Base-by-base conservation (phyloP, 495 filamentous ascomycete genomes). In the Bombardia bombarda region DNA sequence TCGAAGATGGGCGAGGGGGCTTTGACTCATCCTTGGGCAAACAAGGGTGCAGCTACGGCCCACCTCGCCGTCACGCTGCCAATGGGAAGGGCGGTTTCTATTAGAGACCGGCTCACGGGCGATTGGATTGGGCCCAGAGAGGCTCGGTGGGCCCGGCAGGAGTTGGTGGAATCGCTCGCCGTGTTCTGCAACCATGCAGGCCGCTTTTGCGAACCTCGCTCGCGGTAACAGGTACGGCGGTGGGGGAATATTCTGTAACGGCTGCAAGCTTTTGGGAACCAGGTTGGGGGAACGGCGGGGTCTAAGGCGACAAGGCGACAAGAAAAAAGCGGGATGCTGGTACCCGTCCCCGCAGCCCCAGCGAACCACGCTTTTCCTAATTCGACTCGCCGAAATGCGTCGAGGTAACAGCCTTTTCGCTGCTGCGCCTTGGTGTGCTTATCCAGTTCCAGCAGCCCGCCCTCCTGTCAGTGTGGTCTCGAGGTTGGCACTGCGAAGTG, bases 351-450 rank as follows among this genome's bases (percentile, higher is more conserved):
- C 8, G 36, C 12, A 25, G 9, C 18, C 24, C 31, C 20, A 9
- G 14, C 34, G 21, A 30, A n/a, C 0, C 9, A 22, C 47, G 49
- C 56, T 49, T 51, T 37, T 46, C 59, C 56, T 46, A 45, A 49
- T 54, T 58, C 51, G 51, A 21, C 56, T 60, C 56, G 59, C 59
- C 56, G 56, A 60, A 51, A 50, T 47, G 47, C 41, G n/a, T 41
- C 41, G 44, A 49, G 43, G 41, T 21, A 32, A 43, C 40, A 43
- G 20, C 31, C 48, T 51, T n/a, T n/a, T n/a, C n/a, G n/a, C n/a
- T 45, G 41, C 59, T 62, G 59, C 56, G 59, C 59, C 56, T 45
- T 57, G 47, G 30, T 38, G 47, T 33, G 30, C 51, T 32, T 38
- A 28, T 21, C 18, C 39, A 17, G 31, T 40, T 43, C 24, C 40